Evolutionary conservation across 352 stramenopile species (phyloP), one percentile per base, ranked within the genome.

Genomic region (Peronospora farinosa): DNA sequence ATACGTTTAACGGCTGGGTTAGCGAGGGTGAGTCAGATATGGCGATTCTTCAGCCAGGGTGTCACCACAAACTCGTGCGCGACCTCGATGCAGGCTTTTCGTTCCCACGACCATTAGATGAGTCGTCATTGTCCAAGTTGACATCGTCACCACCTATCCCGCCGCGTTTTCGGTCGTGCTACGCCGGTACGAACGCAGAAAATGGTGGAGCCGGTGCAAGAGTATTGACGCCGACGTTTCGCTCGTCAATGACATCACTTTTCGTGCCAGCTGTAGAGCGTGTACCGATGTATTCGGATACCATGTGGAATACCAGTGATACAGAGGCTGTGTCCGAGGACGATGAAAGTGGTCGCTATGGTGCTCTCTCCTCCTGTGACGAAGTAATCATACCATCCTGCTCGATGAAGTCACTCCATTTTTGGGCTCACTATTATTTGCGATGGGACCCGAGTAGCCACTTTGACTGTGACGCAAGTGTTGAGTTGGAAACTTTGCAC

Each of bases 381-480:
- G 69, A 88, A 43, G 70, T 91, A 31, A 75, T 92, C 13, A 62
- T 86, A 7, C 82, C 79, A 17, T 84, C 74, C 31, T 76, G 66
- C 17, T 72, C 74, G 39, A 77, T 85, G 12, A 86, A 86, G 21
- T 69, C 75, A 30, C 54, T 93, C 9, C 62, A 68, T 33, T 88
- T 93, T 19, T 93, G 82, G 82, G 65, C 70, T 10, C 67, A 77
- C 12, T 93, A 91, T 49, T 93, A 90, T 31, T 47, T 93, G 47
- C 76, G 82, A 5, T 91, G 78, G 76, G 78, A 93, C 36, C 68
- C 78, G 0, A 72, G 66, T 1, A 74, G 66, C 5, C 65, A 74
- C 16, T 70, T 74, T 30, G 72, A 86, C 15, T 72, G 79, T 10
- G 74, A 88, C 15, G 69, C 72, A 36, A 75, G 56, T 17, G 69